Evolutionary conservation across 805 yeast genomes (phyloP), one percentile per base, ranked within the genome.

Genomic region (Cyberlindnera bimundalis): DNA sequence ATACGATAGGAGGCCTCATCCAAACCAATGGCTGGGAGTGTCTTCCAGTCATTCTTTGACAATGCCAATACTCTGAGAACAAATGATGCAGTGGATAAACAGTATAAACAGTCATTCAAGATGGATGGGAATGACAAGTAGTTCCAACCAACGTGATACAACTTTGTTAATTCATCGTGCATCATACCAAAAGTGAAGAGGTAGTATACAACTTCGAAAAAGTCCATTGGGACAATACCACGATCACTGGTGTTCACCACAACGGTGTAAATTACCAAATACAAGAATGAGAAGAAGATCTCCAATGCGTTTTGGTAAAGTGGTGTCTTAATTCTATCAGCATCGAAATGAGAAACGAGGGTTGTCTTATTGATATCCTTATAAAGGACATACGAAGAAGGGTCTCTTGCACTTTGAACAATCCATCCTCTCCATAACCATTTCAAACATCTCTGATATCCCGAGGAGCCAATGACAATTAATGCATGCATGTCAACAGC

Each of bases 351-450:
- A 3, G 73, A 61, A 39, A 62, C 48, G 43, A 84, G 66, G 12
- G 70, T 65, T 5, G 78, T 65, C 18, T 79, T 76, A 1, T 78
- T 69, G 12, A 80, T 74, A 1, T 78, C 79, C 46, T 71, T 74
- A 59, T 82, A 86, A 41, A 81, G 55, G 19, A 77, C 80, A 52
- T 83, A 88, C 13, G 79, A 78, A 18, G 75, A 71, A 6, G 93
- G 86, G 56, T 86, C 87, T 12, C 59, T 61, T 11, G 79, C 76
- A 17, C 83, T 75, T 62, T 87, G 96, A 37, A 84, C 72, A 47
- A 88, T 84, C 95, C 96, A 86, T 21, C 96, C 96, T 42, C 90
- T 68, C 96, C 96, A 88, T 35, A 88, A 62, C 95, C 96, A 88
- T 50, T 81, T 79, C 54, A 87, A 73, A 64, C 96, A 86, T 39